Base-by-base conservation (phyloP, 2,329 filamentous ascomycete genomes). In the Trichophyton schoenleinii region DNA sequence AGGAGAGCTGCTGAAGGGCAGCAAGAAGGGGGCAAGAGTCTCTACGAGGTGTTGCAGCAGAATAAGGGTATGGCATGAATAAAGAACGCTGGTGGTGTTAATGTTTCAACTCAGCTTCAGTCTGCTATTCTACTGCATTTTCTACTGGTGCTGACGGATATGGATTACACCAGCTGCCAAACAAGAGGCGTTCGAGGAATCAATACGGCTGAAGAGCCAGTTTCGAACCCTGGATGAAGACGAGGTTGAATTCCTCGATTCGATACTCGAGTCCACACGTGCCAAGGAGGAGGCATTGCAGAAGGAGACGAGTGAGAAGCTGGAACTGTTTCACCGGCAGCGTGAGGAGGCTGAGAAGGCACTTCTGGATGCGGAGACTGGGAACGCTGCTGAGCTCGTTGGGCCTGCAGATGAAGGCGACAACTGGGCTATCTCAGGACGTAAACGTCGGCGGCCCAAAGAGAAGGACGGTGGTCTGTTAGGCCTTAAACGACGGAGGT, bases 301-400 rank as follows among this genome's bases (percentile, higher is more conserved):
- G 66, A 81, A 78, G 66, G 81, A 86, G 65, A 86, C 82, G 0
- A 73, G 74, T 3, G 81, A 84, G 64, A 80, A 83, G 67, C 71
- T 87, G 9, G 81, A 84, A 46, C 67, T 75, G 1, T 87, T 86
- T 65, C 78, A 82, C 34, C 78, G 77, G 63, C 80, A 82, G 66
- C 82, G 81, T 63, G 81, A 85, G 64, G 79, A 83, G 64, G 81
- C 79, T 0, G 83, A 85, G 69, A 79, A 79, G 65, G 61, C 72
- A 64, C 67, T 76, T 8, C 61, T 74, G 8, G 75, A 76, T 53
- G 70, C 73, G 22, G 70, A 68, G n/a, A 68, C 70, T 3, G 71
- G 65, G 11, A 69, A 73, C 28, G 59, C 62, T n/a, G 61, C 20
- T 9, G 49, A 64, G 2, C 59, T 57, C 9, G 61, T 44, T 48